Conservation (phyloP, 1,284 basidiomycete genomes). For the Xerocomus nothofagi region DNA sequence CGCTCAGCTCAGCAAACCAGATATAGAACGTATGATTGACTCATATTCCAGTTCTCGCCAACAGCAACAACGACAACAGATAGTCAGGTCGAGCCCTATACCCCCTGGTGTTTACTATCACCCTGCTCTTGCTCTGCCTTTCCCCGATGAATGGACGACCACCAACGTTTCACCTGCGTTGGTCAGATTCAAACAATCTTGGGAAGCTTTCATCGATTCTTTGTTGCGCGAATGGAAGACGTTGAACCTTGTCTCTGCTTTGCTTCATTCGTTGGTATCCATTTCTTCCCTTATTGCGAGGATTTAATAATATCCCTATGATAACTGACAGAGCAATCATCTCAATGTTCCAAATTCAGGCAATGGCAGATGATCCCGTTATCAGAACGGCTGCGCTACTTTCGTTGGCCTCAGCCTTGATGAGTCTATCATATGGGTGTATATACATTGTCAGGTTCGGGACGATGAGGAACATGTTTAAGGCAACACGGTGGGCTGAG, state of each 20-base stretch:
- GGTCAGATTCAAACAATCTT: constrained; percentile 65
- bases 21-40: constrained; percentile 68
- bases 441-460: constrained; percentile 75
- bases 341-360: constrained; percentile 68
- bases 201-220: constrained; percentile 72
- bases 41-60: constrained; percentile 33
- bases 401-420: constrained; percentile 66
- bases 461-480: constrained; percentile 77
- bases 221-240: constrained; percentile 77
- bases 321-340: constrained; percentile 57
- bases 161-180: constrained; percentile 59
- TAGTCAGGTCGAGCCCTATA: constrained; percentile 28
- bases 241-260: constrained; percentile 69
- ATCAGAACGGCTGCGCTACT: constrained; percentile 66
- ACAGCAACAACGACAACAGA: constrained; percentile 18
- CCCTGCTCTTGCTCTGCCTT: constrained; percentile 41
- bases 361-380: constrained; percentile 60
- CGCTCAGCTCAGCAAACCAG: constrained; percentile 70
- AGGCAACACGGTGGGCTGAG: constrained; percentile 75
- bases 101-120: constrained; percentile 27
- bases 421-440: constrained; percentile 75
- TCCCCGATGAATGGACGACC: constrained; percentile 64
- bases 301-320: not conserved
- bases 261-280: constrained; percentile 62
- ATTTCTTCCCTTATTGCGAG: not conserved